Conservation (phyloP, 805 yeast species). For the Candida fluviatilis region DNA sequence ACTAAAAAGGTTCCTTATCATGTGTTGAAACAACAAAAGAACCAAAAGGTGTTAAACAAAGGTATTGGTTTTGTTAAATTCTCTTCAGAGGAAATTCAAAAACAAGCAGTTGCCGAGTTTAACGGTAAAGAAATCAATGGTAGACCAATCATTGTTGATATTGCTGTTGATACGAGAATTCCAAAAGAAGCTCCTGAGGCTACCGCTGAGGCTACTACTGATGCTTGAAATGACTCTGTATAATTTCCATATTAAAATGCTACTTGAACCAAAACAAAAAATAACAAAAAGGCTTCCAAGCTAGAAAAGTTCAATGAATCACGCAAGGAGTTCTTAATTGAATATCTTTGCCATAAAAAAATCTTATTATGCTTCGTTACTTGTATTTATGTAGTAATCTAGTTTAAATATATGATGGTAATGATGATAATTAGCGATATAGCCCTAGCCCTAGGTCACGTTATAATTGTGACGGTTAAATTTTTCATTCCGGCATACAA, state of each 20-base stretch:
- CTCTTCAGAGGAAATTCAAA: conserved; percentile 57
- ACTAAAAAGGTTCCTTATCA: conserved; percentile 42
- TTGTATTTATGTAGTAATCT: background rate
- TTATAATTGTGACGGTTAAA: background rate
- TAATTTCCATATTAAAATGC: no score
- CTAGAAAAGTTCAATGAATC: background rate
- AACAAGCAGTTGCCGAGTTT: conserved; percentile 66
- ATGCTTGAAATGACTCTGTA: background rate
- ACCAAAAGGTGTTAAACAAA: conserved; percentile 45
- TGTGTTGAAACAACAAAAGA: conserved; percentile 41
- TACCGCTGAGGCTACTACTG: background rate
- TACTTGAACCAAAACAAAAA: no score
- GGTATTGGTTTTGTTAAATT: conserved; percentile 68
- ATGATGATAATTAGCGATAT: background rate
- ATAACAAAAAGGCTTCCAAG: no score
- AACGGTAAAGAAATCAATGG: conserved; percentile 66
- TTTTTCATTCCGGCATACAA: background rate
- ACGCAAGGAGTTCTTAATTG: conserved; percentile 8
- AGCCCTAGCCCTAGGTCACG: background rate
- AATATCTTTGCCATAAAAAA: conserved; percentile 2
- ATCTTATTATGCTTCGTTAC: no score
- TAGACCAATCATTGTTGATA: conserved; percentile 59
- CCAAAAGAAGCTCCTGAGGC: conserved; percentile 17
- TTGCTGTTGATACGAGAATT: conserved; percentile 62
- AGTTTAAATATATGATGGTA: background rate